Evolutionary conservation across 305 asterid species (phyloP).

Genomic region (Solanum hybrid): DNA sequence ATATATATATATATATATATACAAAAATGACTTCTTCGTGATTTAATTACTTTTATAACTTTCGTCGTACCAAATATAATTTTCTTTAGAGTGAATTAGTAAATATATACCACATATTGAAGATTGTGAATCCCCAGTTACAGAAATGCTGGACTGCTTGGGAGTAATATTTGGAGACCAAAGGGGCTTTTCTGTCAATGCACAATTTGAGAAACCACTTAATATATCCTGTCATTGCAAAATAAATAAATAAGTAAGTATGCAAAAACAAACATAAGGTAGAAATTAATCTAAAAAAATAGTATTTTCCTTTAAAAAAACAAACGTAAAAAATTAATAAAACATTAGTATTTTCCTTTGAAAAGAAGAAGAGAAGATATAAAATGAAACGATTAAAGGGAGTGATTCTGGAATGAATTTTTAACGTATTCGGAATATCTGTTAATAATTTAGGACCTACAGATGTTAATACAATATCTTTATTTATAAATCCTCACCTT

Average conservation of each 20-base stretch:
- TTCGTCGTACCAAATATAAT: not conserved
- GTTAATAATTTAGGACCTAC: not conserved
- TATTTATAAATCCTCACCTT: no score
- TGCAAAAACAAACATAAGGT: not conserved
- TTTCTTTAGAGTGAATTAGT: not conserved
- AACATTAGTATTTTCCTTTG: not conserved
- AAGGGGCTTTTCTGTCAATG: constrained; percentile 18
- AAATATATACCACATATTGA: constrained; percentile 44
- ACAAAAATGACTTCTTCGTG: not conserved
- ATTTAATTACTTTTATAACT: not conserved
- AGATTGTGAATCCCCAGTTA: constrained; percentile 53
- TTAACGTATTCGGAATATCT: not conserved
- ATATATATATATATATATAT: not conserved
- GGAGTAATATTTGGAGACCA: constrained; percentile 34
- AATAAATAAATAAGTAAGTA: not conserved
- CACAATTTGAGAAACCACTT: constrained; percentile 24
- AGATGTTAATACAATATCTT: no score
- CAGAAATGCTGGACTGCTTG: constrained; percentile 22
- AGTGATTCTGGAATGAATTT: not conserved
- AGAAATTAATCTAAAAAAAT: no score
- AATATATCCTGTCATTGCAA: constrained; percentile 28
- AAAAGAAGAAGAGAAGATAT: no score
- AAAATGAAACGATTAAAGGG: no score
- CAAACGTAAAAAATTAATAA: not conserved
- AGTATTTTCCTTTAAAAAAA: no score